Conservation (phyloP, 2,329 filamentous ascomycete species). For the Fusarium odoratissimum region DNA sequence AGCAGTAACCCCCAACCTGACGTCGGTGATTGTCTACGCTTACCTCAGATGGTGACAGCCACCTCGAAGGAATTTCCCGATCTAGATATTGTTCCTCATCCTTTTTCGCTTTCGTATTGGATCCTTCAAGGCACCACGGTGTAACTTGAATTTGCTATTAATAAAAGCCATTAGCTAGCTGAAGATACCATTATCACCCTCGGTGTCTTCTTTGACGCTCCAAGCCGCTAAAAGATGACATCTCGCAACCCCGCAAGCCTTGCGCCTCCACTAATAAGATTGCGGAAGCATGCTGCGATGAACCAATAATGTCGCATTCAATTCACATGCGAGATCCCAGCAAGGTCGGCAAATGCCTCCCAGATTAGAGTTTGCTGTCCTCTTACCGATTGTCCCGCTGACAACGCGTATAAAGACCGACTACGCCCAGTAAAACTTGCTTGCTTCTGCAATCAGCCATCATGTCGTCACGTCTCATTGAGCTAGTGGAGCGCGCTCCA, state of each 20-base stretch:
- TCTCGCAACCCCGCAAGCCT: not conserved
- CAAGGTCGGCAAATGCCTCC: not conserved
- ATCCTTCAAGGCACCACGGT: not conserved
- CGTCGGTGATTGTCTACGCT: not conserved
- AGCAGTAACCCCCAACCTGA: not conserved
- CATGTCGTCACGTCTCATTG: slow-evolving; percentile 1
- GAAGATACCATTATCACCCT: not conserved
- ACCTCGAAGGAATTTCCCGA: not conserved
- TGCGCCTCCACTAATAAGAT: not conserved
- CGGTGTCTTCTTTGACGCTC: not conserved
- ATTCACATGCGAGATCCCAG: not conserved
- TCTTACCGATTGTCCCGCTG: rapidly evolving
- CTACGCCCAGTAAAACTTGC: rapidly evolving
- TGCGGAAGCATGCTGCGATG: not conserved
- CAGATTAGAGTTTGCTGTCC: not conserved
- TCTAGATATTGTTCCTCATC: rapidly evolving
- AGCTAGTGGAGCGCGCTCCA: not conserved
- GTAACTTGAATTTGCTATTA: not conserved
- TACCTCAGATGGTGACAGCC: not conserved
- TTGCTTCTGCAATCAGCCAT: rapidly evolving
- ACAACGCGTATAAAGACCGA: not conserved
- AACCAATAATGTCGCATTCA: not conserved
- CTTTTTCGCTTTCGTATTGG: no score
- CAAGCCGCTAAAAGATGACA: not conserved
- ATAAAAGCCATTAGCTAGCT: not conserved